Base-by-base conservation (phyloP, 2,329 filamentous ascomycete species). In the Teratosphaeriaceae sp. region DNA sequence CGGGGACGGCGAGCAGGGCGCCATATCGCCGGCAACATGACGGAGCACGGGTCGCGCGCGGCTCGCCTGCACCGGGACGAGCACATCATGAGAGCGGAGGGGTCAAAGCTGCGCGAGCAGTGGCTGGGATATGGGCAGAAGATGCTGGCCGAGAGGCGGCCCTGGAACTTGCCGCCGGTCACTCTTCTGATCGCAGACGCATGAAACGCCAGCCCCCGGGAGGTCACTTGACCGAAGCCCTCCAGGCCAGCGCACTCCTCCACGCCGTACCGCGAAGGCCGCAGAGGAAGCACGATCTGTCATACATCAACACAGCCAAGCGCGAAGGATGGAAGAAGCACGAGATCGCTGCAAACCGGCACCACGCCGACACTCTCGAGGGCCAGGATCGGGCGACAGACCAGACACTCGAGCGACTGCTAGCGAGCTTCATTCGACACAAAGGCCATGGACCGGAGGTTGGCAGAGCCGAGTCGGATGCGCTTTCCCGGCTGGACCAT, bases 401-500 rank as follows among this genome's bases (percentile, higher is more conserved):
- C 11, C 30, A 47, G 18, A 36, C 40, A 6, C 39, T 57, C 2
- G 36, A 46, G 20, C 42, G 43, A 5, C 49, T 57, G 9, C 29
- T 50, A 6, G 50, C 48, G 18, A 44, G 40, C 38, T 50, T 44
- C 13, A 47, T 58, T n/a, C 49, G 41, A 27, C 38, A 42, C 35
- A 38, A 30, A 8, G 29, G n/a, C n/a, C 21, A 22, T 15, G 3
- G 27, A 19, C 43, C 44, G 26, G 35, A 34, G 9, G 21, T 48
- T 44, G 31, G 26, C 16, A 18, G 44, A 21, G 50, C 49, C 7
- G 50, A 48, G 3, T 47, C 48, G 47, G 38, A 45, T 11, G 13
- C 21, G 13, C 21, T 33, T 7, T 51, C 48, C 27, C 31, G 30
- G 16, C 43, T 51, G 5, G 35, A 47, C 2, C 2, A 20, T 2